These are phyloP conservation scores for Saccharomycopsis hybrid DNA, from an alignment of 1,139 yeast genomes.

Conservation along the genomic window DNA sequence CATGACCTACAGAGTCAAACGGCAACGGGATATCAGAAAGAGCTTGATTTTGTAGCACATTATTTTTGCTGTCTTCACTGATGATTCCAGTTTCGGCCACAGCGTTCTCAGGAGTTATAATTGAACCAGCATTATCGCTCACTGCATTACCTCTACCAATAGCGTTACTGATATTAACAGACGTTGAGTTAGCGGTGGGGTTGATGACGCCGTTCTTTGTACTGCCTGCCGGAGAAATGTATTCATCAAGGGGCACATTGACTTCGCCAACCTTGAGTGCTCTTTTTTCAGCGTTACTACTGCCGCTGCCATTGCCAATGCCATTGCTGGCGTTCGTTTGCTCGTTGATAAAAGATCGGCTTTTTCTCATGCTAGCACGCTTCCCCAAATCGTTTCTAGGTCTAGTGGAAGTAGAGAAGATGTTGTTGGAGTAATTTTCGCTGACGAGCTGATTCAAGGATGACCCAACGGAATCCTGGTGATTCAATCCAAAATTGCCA, in stretches of 20 bases:
- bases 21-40: slow-evolving; percentile 3
- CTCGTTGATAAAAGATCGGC: background rate
- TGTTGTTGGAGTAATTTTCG: slow-evolving; percentile 10
- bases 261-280: slow-evolving; percentile 18
- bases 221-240: slow-evolving; percentile 10
- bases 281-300: slow-evolving; percentile 1
- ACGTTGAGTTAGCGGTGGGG: background rate
- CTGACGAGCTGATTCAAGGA: slow-evolving; percentile 16
- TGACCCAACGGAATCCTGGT: slow-evolving; percentile 18
- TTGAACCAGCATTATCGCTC: too few relatives aligned
- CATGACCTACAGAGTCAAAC: slow-evolving; percentile 14
- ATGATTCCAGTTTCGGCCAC: too few relatives aligned
- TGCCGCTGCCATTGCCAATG: background rate
- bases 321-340: too few relatives aligned
- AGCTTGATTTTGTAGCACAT: background rate
- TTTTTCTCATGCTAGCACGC: slow-evolving; percentile 5
- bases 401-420: slow-evolving; percentile 3
- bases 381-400: background rate
- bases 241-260: slow-evolving; percentile 18
- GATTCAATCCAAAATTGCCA: slow-evolving; percentile 3
- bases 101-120: too few relatives aligned
- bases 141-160: too few relatives aligned
- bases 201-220: background rate
- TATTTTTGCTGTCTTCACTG: background rate
- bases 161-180: background rate